phyloP scores from a whole-genome alignment of 768 basidiomycete genomes.

The Stropharia rugosoannulata region DNA sequence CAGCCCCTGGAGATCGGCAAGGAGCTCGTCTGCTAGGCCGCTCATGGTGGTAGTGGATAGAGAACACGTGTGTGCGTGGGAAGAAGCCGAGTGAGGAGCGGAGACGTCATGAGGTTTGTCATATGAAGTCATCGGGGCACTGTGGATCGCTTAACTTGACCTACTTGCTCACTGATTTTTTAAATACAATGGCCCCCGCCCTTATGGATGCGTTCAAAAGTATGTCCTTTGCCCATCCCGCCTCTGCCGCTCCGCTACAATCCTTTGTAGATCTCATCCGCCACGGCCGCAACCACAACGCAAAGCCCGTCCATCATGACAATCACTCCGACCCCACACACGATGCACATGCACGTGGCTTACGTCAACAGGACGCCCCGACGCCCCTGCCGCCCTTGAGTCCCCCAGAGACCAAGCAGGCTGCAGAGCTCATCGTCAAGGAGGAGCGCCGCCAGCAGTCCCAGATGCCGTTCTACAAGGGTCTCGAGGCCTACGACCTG shows the following conservation, averaged over 20 bases:
- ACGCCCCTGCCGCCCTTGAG: conserved; percentile 21
- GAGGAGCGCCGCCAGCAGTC: conserved; percentile 73
- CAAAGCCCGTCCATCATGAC: conserved; percentile 16
- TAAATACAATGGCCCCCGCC: conserved; percentile 40
- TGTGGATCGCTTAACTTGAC: conserved; percentile 14
- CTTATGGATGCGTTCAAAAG: conserved; percentile 92
- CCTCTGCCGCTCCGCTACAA: conserved; percentile 8
- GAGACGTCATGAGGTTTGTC: conserved; percentile 14
- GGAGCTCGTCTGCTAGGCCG: conserved; percentile 86
- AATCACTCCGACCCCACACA: conserved; percentile 10
- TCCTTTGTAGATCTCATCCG: conserved; percentile 67
- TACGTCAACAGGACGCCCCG: conserved; percentile 27
- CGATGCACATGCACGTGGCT: conserved; percentile 25
- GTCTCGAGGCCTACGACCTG: conserved; percentile 77
- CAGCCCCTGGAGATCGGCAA: conserved; percentile 88
- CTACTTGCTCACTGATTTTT: not conserved
- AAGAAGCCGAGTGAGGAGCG: not conserved
- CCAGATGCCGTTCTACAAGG: conserved; percentile 85
- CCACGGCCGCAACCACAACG: conserved; percentile 68
- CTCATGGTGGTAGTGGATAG: conserved; percentile 47
- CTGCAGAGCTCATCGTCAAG: conserved; percentile 68
- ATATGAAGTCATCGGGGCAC: conserved; percentile 13
- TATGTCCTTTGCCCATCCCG: conserved; percentile 31
- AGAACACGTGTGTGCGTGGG: conserved; percentile 5
- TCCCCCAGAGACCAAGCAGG: conserved; percentile 26